Evolutionary conservation across 23 red algal species (phyloP).

Genomic region (Gracilaria caudata): DNA sequence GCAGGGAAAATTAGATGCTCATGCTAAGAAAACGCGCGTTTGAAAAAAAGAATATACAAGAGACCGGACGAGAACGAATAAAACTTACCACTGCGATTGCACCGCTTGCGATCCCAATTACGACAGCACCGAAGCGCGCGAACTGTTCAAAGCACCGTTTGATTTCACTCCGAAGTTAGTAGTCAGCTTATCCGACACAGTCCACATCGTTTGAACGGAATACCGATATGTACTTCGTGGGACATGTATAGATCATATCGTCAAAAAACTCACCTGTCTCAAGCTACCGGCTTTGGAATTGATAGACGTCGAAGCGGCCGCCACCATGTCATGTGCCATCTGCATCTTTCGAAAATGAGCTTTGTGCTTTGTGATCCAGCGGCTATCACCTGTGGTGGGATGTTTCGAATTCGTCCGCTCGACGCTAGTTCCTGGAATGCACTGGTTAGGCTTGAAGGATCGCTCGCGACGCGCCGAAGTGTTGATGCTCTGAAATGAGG

Average conservation of each 20-base stretch:
- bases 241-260: background rate
- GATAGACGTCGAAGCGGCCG: conserved; percentile 47
- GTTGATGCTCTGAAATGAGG: background rate
- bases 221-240: background rate
- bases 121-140: conserved; percentile 41
- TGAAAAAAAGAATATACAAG: background rate
- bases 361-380: background rate
- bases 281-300: conserved; percentile 34
- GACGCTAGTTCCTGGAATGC: background rate
- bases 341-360: conserved; percentile 27
- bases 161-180: background rate
- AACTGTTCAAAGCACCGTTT: conserved; percentile 4
- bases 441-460: background rate
- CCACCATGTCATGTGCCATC: conserved; percentile 56
- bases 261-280: conserved; percentile 37
- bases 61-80: background rate
- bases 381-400: background rate
- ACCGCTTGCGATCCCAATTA: conserved; percentile 35
- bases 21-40: background rate
- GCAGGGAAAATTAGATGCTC: background rate
- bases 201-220: background rate
- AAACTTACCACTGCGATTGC: conserved; percentile 45
- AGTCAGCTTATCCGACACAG: background rate
- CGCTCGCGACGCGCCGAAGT: too few relatives aligned
- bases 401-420: background rate